Base-by-base conservation (phyloP, 2,329 filamentous ascomycete genomes). In the Fusarium azukiicola region DNA sequence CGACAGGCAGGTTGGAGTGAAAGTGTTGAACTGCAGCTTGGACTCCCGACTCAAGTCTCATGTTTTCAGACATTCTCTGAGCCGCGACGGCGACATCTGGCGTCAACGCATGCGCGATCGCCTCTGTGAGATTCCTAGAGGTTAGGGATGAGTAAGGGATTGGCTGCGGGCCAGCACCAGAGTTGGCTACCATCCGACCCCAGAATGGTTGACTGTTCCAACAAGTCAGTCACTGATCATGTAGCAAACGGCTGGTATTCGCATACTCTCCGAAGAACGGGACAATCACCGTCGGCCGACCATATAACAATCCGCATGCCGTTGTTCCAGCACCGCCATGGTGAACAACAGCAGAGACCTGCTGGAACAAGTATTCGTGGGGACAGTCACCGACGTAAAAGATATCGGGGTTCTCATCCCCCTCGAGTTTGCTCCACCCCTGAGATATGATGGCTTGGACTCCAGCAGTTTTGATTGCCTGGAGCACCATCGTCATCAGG, bases 301-400 rank as follows among this genome's bases (percentile, higher is more conserved):
- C 96, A 3, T 93, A 92, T 21, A 94, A 92, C 71, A 98, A 95
- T 14, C 96, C 96, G 1, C 96, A 95, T 2, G 96, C 96, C 3
- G 96, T 98, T 3, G 96, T 98, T 23, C 96, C 96, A 8, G 96
- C 96, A 70, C 96, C 96, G 19, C 96, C 96, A 79, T 98, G 96
- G 83, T 98, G 96, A 11, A 97, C 95, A 2, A 98, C 96, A 49
- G 93, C 94, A 2, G 95, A 95, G 2, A 98, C 96, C 40, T 91
- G 93, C 78, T 96, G 91, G 86, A 98, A 98, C 0, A 98, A 88
- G 96, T 96, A 98, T 86, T 98, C 96, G 78, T 96, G 95, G 0
- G 94, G 95, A 0, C 92, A 94, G 78, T 96, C 95, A 23, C 93
- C 94, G 3, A 96, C 89, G 90, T 96, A 92, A 84, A 91, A 95